Base-by-base conservation (phyloP, 106 monocot genomes). In the Apostasia ramifera region DNA sequence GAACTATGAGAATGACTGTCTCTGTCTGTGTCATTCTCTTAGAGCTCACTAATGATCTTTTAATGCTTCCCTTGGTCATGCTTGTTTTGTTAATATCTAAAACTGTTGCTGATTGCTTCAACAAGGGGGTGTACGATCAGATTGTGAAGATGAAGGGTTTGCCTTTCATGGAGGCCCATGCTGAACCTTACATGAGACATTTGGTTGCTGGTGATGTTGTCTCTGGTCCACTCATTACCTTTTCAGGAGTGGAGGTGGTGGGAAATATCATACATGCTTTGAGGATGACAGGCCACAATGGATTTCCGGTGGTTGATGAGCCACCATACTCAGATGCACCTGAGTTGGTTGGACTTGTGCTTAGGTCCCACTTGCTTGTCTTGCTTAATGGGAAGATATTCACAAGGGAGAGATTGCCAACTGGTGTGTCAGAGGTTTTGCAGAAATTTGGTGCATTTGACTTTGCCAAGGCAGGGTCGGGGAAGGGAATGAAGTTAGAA, bases 1-100 rank as follows among this genome's bases (percentile, higher is more conserved):
- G 97, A 40, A 90, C 97, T n/a, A 98, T 98, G 97, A 81, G 97
- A 53, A 98, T 98, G 97, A 98, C 97, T 0, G 92, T 98, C 42
- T 98, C 97, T 2, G 77, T 92, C 47, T 98, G 97, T 38, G 83
- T 98, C 37, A 98, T 98, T 53, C 76, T 98, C 46, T 83, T 98
- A 6, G 97, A 98, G 77, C 92, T 98, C 58, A 98, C 97, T 10
- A 98, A 98, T 75, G 83, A 98, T 49, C 92, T 98, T 13, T 40
- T 80, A 3, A 82, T 98, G 85, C 92, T 98, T 49, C 92, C 97
- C 4, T 74, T 98, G 68, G 81, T 90, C 8, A 98, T 98, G 92
- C 83, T 98, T 1, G 97, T 98, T 50, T 80, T 98, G 39, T 83
- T 98, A 8, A 83, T 93, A 67, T 87, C 92, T 0, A 92, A 98